These are phyloP conservation scores for Ceratobasidium sp. DNA, from an alignment of 1,284 basidiomycete genomes.

Conservation along the genomic window DNA sequence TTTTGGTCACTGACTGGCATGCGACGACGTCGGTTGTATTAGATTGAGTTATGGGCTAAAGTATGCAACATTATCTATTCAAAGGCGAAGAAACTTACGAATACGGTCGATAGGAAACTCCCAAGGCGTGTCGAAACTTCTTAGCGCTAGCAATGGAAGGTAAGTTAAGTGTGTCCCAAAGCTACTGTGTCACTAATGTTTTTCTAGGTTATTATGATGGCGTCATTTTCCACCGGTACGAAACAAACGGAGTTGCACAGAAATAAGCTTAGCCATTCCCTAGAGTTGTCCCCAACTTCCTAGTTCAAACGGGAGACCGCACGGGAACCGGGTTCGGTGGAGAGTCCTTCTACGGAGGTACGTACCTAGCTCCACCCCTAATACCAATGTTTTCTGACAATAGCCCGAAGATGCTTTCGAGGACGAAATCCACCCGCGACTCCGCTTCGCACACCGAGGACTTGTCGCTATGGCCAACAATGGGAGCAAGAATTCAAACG, in stretches of 20 bases:
- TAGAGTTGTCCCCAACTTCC: slow-evolving; percentile 86
- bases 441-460: slow-evolving; percentile 87
- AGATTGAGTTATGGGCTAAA: slow-evolving; percentile 94
- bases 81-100: slow-evolving; percentile 25
- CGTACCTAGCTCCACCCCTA: slow-evolving; percentile 50
- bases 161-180: slow-evolving; percentile 60
- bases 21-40: slow-evolving; percentile 41
- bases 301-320: slow-evolving; percentile 95
- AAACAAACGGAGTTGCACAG: neutral
- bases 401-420: slow-evolving; percentile 80
- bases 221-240: slow-evolving; percentile 90
- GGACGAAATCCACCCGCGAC: slow-evolving; percentile 93
- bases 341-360: slow-evolving; percentile 91
- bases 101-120: slow-evolving; percentile 75
- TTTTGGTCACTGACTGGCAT: neutral
- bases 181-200: slow-evolving; percentile 42
- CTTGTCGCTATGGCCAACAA: slow-evolving; percentile 95
- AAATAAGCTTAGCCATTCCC: neutral
- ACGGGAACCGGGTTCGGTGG: slow-evolving; percentile 93
- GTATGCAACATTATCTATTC: slow-evolving; percentile 57
- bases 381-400: slow-evolving; percentile 8
- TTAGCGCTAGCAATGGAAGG: slow-evolving; percentile 92
- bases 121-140: slow-evolving; percentile 94
- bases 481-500: slow-evolving; percentile 85
- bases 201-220: slow-evolving; percentile 94